Base-by-base conservation (phyloP, 805 yeast species). In the Metschnikowia borealis region DNA sequence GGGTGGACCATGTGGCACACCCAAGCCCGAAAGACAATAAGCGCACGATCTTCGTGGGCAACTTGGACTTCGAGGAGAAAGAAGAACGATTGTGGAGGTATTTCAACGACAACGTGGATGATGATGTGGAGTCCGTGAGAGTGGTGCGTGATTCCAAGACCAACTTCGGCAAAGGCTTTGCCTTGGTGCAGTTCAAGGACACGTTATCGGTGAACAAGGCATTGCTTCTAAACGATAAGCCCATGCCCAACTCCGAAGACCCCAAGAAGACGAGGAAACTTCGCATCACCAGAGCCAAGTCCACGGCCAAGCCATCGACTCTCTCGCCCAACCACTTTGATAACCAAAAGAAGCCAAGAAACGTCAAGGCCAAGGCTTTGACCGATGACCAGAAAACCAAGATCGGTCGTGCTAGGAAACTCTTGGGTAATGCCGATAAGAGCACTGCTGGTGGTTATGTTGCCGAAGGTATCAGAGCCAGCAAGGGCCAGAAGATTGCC, bases 111-210 rank as follows among this genome's bases (percentile, higher is more conserved):
- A 71, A 73, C 35, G 59, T 67, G 35, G 67, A 64, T 34, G 70
- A 69, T 40, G 84, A 80, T 26, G 86, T 94, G 48, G 96, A 90
- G 65, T 85, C 87, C 54, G 97, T 94, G 32, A 81, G 99, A 67
- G 79, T 94, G 43, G 80, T 94, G 33, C 82, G 99, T 64, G 99
- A 94, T 65, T 71, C 96, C 15, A 89, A 89, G 71, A 92, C 97
- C 20, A 92, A 94, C 61, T 75, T 92, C 52, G 99, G 99, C 55
- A 94, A 94, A 71, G 99, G 99, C 5, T 91, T 94, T 71, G 99
- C 96, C 5, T 88, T 91, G 65, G 90, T 94, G 34, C 98, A 92
- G 68, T 94, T 91, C 73, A 79, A 76, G 53, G 92, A 87, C 62
- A 59, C 79, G 1, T 69, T 84, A 49, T 75, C 84, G 38, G 96